Evolutionary conservation across 164 flowering plant species (phyloP).

Genomic region (Vitis rupestris): DNA sequence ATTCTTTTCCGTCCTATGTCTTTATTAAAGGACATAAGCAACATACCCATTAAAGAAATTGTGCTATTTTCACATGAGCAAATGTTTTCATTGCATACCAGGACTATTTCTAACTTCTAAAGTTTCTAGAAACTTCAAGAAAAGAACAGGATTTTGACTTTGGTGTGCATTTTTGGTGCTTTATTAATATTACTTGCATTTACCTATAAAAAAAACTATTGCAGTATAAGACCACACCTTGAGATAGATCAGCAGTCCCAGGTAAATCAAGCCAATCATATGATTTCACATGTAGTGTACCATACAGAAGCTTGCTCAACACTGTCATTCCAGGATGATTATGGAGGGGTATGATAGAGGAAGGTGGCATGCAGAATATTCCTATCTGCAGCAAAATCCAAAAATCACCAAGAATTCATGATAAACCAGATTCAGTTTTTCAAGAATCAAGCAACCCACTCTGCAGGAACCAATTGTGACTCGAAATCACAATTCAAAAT

Average conservation of each 20-base stretch:
- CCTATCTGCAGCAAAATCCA: constrained; percentile 66
- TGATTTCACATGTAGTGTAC: constrained; percentile 70
- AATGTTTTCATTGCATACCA: too few species aligned
- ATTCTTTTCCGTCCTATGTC: too few species aligned
- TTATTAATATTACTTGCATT: too few species aligned
- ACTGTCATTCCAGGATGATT: constrained; percentile 99
- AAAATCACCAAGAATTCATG: neutral
- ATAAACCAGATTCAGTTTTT: neutral
- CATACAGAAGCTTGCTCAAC: constrained; percentile 91
- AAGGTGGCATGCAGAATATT: constrained; percentile 95
- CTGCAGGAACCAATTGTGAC: neutral
- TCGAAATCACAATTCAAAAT: neutral
- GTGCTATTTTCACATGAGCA: too few species aligned
- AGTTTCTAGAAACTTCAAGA: too few species aligned
- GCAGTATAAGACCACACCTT: constrained; percentile 43
- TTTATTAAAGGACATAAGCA: too few species aligned
- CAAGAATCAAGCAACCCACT: too few species aligned
- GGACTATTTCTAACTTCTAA: too few species aligned
- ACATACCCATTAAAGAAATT: too few species aligned
- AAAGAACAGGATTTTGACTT: too few species aligned
- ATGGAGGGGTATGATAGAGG: constrained; percentile 90
- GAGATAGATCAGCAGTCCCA: constrained; percentile 46
- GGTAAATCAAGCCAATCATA: constrained; percentile 84
- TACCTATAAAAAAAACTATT: too few species aligned
- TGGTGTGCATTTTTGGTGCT: too few species aligned